Conservation (phyloP, 371 early-diverging fungal species). For the Lichtheimia ornata region DNA sequence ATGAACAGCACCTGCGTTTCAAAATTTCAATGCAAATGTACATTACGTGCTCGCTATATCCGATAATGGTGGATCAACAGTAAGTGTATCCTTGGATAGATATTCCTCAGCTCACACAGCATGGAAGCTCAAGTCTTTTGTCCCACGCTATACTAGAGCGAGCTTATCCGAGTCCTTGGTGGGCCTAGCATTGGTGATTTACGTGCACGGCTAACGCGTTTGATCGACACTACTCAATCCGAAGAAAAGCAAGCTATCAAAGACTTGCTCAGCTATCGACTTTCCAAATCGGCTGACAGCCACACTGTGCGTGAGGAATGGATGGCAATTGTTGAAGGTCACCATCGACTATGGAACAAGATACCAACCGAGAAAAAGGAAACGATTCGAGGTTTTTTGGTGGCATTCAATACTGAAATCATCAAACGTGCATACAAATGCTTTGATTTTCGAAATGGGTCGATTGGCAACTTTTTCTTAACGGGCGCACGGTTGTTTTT, state of each 20-base stretch:
- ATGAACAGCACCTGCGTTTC: slow-evolving; percentile 29
- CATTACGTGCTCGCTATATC: slow-evolving; percentile 73
- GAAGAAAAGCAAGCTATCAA: slow-evolving; percentile 49
- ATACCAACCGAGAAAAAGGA: slow-evolving; percentile 65
- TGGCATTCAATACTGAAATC: slow-evolving; percentile 67
- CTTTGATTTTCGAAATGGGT: slow-evolving; percentile 73
- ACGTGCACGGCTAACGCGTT: slow-evolving; percentile 57
- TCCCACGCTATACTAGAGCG: slow-evolving; percentile 27
- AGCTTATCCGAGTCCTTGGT: slow-evolving; percentile 64
- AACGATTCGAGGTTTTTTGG: slow-evolving; percentile 72
- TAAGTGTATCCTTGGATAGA: slow-evolving; percentile 18
- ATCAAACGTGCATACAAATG: slow-evolving; percentile 62
- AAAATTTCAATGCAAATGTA: slow-evolving; percentile 59
- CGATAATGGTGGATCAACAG: slow-evolving; percentile 72
- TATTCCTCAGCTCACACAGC: neutral
- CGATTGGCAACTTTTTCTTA: slow-evolving; percentile 77
- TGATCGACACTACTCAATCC: slow-evolving; percentile 45
- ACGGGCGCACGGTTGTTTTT: slow-evolving; percentile 72
- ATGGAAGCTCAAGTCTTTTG: neutral
- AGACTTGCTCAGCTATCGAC: slow-evolving; percentile 64
- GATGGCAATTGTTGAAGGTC: slow-evolving; percentile 66
- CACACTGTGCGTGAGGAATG: slow-evolving; percentile 60
- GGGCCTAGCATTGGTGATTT: slow-evolving; percentile 74
- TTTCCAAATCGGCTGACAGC: slow-evolving; percentile 51
- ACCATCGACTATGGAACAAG: slow-evolving; percentile 60